Evolutionary conservation across 2,329 filamentous ascomycete species (phyloP), one percentile per base, ranked within the genome.

Genomic region (Trichoderma sp.): DNA sequence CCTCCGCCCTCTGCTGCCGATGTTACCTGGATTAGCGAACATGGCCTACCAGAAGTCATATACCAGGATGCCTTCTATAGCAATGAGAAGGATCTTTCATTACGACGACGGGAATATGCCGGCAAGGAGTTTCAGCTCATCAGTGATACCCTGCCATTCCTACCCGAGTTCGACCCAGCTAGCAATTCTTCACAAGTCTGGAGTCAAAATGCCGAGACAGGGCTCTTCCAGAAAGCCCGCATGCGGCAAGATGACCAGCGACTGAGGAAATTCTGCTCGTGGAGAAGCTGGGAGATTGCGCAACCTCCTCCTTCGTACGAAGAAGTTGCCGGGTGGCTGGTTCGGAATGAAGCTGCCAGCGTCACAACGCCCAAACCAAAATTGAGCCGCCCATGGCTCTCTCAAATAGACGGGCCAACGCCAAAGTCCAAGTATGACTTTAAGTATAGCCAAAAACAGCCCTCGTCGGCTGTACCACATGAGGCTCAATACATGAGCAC

Each of bases 401-500:
- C 94, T 1, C 95, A 98, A 78, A 95, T 98, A 68, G 93, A 97
- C 65, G 94, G 92, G 0, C 90, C 94, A 0, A 98, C 95, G 0
- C 95, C 95, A 67, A 92, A 88, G 78, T 93, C 93, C 76, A 91
- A 89, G 73, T 87, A 95, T 78, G 93, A 92, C 0, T 95, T 95
- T 84, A 96, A 95, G 78, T 97, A 93, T 79, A 94, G 92, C 0
- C 94, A 95, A 75, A 93, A 91, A 77, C 86, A 88, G 73, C 89
- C 90, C 75, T 91, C 91, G 1, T 92, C 91, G 0, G 94, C 90
- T 75, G 90, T 97, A 20, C 89, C 93, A 77, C 93, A 95, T 75
- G 93, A 97, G 79, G 90, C 90, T 3, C 93, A 96, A 76, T 97
- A 97, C 79, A 98, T 99, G 96, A 97, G 93, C 75, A 94, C 92